Conservation (phyloP, 306 rosid species). For the Pachyrhizus erosus region DNA sequence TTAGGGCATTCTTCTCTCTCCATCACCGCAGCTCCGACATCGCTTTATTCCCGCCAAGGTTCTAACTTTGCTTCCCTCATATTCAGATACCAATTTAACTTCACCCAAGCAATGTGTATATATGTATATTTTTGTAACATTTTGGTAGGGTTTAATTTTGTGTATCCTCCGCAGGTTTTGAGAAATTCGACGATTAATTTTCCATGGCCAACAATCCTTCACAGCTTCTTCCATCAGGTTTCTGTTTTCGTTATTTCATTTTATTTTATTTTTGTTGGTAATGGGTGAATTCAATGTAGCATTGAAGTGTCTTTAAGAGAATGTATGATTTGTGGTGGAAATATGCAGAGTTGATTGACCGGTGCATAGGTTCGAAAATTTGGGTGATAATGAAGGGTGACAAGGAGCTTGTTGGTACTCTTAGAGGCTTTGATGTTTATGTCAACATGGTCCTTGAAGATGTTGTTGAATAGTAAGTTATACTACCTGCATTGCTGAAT, state of each 20-base stretch:
- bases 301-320: constrained; percentile 19
- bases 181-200: constrained; percentile 2
- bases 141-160: background rate
- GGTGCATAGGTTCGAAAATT: constrained; percentile 95
- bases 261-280: background rate
- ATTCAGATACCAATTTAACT: background rate
- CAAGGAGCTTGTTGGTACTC: constrained; percentile 98
- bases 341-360: constrained; percentile 87
- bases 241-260: background rate
- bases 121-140: background rate
- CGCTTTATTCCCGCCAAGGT: background rate
- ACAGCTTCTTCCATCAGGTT: constrained; percentile 93
- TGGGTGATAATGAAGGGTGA: constrained; percentile 99
- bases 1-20: background rate
- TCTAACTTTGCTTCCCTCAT: background rate
- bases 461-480: constrained; percentile 91
- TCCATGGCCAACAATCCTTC: constrained; percentile 92
- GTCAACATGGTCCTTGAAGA: constrained; percentile 99
- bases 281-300: background rate
- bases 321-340: constrained; percentile 33
- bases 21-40: background rate
- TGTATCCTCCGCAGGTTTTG: constrained; percentile 30
- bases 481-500: background rate
- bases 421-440: constrained; percentile 92
- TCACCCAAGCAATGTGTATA: background rate